These are phyloP conservation scores for Hyaloperonospora brassicae DNA, from an alignment of 352 stramenopile species.

Conservation along the genomic window DNA sequence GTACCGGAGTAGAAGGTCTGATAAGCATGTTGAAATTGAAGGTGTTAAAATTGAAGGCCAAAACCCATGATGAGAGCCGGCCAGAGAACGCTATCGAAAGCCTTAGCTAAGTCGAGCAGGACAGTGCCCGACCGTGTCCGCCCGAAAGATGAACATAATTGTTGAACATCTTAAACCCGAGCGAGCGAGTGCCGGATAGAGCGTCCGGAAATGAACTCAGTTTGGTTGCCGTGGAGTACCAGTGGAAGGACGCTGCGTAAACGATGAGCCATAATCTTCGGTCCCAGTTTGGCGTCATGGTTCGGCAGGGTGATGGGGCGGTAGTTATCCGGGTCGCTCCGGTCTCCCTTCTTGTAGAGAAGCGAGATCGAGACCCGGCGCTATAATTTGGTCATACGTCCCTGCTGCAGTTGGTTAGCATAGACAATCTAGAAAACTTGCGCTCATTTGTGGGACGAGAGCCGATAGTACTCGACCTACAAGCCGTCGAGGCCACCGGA, in stretches of 20 bases:
- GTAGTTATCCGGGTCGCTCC: neutral
- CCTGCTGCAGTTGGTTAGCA: no score
- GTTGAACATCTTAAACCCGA: conserved; percentile 14
- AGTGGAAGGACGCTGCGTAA: neutral
- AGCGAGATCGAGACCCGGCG: no score
- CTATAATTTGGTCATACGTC: no score
- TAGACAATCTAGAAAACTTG: no score
- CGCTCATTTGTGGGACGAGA: no score
- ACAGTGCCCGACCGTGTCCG: conserved; percentile 1
- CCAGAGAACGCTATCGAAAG: conserved; percentile 17
- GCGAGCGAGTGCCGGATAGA: conserved; percentile 14
- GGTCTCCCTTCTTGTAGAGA: neutral
- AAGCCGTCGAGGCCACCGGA: no score
- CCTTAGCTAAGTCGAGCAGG: conserved; percentile 15
- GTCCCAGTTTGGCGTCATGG: neutral
- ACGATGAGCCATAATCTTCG: neutral
- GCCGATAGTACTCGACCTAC: no score
- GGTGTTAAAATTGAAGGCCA: neutral
- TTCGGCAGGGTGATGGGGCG: neutral
- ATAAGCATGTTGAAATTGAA: conserved; percentile 4
- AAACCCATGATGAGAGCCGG: conserved; percentile 2
- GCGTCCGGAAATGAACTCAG: neutral
- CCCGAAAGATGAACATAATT: neutral
- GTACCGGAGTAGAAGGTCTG: conserved; percentile 11
- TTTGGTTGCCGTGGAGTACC: neutral